Conservation (phyloP, 1,284 basidiomycete genomes). For the Ceratobasidium sp. region DNA sequence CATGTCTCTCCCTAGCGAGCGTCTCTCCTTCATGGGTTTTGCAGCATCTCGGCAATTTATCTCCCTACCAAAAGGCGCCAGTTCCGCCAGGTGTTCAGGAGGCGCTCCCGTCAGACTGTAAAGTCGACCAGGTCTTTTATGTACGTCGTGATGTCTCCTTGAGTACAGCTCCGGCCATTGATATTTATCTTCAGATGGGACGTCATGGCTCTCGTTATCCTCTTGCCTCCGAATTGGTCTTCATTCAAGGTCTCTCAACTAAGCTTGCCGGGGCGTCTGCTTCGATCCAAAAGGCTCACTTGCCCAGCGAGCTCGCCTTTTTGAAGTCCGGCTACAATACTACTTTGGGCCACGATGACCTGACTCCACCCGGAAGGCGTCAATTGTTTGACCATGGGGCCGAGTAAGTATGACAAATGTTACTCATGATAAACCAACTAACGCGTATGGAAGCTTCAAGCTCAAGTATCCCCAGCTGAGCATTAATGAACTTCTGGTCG, state of each 20-base stretch:
- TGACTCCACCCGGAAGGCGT: slow-evolving; percentile 54
- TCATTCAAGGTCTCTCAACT: slow-evolving; percentile 51
- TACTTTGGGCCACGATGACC: slow-evolving; percentile 53
- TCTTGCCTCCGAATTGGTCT: slow-evolving; percentile 49
- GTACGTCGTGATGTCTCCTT: slow-evolving; percentile 45
- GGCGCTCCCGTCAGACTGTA: slow-evolving; percentile 55
- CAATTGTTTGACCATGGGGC: slow-evolving; percentile 58
- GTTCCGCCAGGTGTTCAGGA: slow-evolving; percentile 49
- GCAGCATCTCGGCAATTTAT: slow-evolving; percentile 51
- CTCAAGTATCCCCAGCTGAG: slow-evolving; percentile 53
- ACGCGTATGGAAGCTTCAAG: slow-evolving; percentile 47
- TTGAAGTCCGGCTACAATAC: slow-evolving; percentile 55
- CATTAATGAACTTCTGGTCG: slow-evolving; percentile 54
- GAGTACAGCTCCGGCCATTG: not conserved
- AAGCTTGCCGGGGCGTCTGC: slow-evolving; percentile 50
- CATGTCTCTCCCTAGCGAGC: slow-evolving; percentile 12
- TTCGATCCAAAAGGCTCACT: slow-evolving; percentile 47
- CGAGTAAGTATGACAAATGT: slow-evolving; percentile 46
- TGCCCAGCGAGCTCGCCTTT: slow-evolving; percentile 53
- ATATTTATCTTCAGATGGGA: slow-evolving; percentile 49
- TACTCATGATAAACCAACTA: slow-evolving; percentile 10
- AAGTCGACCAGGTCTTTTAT: slow-evolving; percentile 56
- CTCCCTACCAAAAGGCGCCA: slow-evolving; percentile 53
- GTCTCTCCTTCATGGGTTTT: slow-evolving; percentile 18
- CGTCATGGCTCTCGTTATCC: slow-evolving; percentile 56